Percentiles rank a stretch among this genome's conserved stretches.
These are phyloP conservation scores for Trichomonas tenax DNA, from an alignment of 208 protist genomes.

Conservation along the genomic window DNA sequence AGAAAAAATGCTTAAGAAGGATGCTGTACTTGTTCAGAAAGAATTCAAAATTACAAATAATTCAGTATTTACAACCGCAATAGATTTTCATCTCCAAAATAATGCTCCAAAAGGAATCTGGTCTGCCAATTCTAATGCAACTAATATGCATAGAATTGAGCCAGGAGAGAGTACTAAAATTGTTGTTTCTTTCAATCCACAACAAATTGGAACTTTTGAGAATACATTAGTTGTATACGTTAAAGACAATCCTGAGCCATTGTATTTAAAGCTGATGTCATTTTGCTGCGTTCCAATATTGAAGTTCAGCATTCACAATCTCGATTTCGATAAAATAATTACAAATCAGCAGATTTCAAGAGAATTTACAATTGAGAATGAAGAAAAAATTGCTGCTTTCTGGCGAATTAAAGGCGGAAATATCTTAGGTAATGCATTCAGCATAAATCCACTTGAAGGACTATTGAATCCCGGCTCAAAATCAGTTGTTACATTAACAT, in stretches of 20 bases:
- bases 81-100: background rate
- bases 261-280: background rate
- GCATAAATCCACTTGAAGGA: background rate
- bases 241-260: slow-evolving; percentile 16
- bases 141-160: background rate
- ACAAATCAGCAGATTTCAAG: background rate
- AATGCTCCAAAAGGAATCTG: background rate
- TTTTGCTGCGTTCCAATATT: background rate
- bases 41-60: background rate
- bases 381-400: background rate
- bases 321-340: background rate
- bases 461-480: background rate
- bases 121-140: background rate
- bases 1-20: background rate
- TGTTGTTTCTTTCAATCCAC: background rate
- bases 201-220: background rate
- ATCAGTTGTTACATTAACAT: background rate
- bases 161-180: background rate
- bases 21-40: background rate
- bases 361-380: background rate
- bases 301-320: background rate
- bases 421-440: background rate
- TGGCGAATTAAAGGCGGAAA: background rate
- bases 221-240: background rate
- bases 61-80: background rate